Conservation (phyloP, 1,284 basidiomycete genomes). For the Apiotrichum gamsii region DNA sequence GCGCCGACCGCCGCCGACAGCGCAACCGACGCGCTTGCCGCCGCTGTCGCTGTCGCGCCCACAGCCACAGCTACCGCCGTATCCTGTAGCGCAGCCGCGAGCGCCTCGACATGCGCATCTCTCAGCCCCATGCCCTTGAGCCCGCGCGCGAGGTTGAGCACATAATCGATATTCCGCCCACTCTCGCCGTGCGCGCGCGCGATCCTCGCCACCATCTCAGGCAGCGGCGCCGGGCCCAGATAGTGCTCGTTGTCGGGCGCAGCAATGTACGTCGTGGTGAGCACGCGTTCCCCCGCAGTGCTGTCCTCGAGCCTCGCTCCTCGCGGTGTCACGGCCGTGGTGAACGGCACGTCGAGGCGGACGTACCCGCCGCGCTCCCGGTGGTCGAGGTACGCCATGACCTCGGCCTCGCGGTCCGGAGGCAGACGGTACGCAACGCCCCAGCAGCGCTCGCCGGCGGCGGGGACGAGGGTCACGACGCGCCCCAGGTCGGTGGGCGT, state of each 20-base stretch:
- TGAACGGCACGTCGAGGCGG: conserved; percentile 11
- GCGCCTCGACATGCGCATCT: conserved; percentile 11
- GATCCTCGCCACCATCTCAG: conserved; percentile 10
- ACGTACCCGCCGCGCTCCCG: conserved; percentile 18
- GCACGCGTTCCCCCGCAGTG: not conserved
- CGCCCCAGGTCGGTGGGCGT: conserved; percentile 38
- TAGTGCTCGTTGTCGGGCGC: conserved; percentile 12
- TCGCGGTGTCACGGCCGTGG: not conserved
- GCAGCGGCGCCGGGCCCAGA: conserved; percentile 10
- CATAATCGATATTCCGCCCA: conserved; percentile 7
- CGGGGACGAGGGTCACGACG: conserved; percentile 40
- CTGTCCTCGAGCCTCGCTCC: not conserved
- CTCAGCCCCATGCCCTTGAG: conserved; percentile 13
- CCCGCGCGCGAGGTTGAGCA: conserved; percentile 12
- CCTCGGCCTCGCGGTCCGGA: conserved; percentile 8
- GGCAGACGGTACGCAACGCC: conserved; percentile 14
- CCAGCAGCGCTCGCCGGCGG: conserved; percentile 10
- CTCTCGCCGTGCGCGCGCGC: conserved; percentile 2
- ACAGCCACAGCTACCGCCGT: too few relatives aligned
- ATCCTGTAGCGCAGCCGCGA: conserved; percentile 8
- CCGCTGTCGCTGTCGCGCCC: too few relatives aligned
- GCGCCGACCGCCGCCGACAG: too few relatives aligned
- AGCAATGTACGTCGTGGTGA: conserved; percentile 15
- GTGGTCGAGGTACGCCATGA: conserved; percentile 19
- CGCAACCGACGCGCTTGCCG: too few relatives aligned